These are phyloP conservation scores for Tetramitus jugosus DNA, from an alignment of 208 protist species.

Conservation along the genomic window DNA sequence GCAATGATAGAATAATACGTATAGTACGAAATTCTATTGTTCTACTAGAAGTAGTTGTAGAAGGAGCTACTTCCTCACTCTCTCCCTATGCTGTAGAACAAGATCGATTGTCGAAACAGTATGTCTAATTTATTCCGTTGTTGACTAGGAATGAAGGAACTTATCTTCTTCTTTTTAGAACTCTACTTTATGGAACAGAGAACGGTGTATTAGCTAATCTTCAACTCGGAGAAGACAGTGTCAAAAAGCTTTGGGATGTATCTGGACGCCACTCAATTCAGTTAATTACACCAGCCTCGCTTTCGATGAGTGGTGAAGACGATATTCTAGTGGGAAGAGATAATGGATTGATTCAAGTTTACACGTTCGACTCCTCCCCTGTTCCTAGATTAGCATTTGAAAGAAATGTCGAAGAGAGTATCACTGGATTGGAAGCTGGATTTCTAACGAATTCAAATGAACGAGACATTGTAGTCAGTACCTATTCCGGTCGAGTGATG, in stretches of 20 bases:
- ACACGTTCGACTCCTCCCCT: constrained; percentile 30
- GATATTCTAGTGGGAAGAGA: constrained; percentile 66
- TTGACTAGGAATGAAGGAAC: no score
- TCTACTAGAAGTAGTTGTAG: not conserved
- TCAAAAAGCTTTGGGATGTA: not conserved
- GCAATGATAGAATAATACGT: constrained; percentile 28
- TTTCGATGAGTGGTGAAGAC: constrained; percentile 51
- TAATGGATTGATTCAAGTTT: constrained; percentile 61
- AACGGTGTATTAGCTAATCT: constrained; percentile 15
- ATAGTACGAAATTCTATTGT: constrained; percentile 25
- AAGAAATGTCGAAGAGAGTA: constrained; percentile 29
- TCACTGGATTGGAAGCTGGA: constrained; percentile 17
- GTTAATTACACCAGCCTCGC: constrained; percentile 47
- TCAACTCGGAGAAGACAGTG: not conserved
- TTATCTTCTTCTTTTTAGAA: no score
- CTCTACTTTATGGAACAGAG: constrained; percentile 30
- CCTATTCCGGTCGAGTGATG: constrained; percentile 59
- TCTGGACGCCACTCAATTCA: constrained; percentile 35
- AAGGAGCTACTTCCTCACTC: constrained; percentile 22
- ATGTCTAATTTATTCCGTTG: no score
- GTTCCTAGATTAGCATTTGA: constrained; percentile 18
- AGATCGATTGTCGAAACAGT: not conserved
- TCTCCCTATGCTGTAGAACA: not conserved
- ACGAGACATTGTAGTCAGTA: constrained; percentile 55
- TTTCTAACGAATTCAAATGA: not conserved